Evolutionary conservation across 805 yeast genomes (phyloP), one percentile per base, ranked within the genome.

Genomic region (Saturnispora quitensis): DNA sequence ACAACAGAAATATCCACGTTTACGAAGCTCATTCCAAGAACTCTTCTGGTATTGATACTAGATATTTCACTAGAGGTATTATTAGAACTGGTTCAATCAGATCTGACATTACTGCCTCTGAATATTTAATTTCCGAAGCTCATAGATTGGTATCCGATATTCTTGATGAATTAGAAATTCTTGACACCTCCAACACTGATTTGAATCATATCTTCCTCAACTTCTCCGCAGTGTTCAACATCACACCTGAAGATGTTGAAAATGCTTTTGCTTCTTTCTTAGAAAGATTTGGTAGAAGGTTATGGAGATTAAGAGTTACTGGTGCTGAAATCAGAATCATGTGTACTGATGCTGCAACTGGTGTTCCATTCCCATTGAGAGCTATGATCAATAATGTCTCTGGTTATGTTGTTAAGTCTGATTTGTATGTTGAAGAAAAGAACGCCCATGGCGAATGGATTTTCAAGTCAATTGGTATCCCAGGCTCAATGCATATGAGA

Each of bases 241-340:
- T 93, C 53, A 82, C 88, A 55, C 97, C 98, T 45, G 87, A 85
- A 62, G 98, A 93, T 71, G 97, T 93, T 55, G 97, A 91, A 71
- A 89, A 89, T 56, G 97, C 99, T 4, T 90, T 93, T 69, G 98
- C 96, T 58, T 95, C 97, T 20, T 93, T 93, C 81, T 76, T 93
- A 72, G 97, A 91, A 71, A 82, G 99, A 71, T 93, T 93, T 60
- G 99, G 99, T 56, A 81, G 97, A 73, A 81, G 97, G 69, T 78
- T 93, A 65, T 88, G 98, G 95, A 82, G 98, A 73, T 77, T 95
- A 63, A 83, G 99, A 63, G 93, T 93, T 48, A 89, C 98, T 44
- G 89, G 96, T 59, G 99, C 99, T 52, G 99, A 93, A 73, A 89
- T 93, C 58, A 82, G 99, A 66, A 93, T 93, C 62, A 90, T 88